Evolutionary conservation across 106 monocot species (phyloP).

Genomic region (Platanthera zijinensis): DNA sequence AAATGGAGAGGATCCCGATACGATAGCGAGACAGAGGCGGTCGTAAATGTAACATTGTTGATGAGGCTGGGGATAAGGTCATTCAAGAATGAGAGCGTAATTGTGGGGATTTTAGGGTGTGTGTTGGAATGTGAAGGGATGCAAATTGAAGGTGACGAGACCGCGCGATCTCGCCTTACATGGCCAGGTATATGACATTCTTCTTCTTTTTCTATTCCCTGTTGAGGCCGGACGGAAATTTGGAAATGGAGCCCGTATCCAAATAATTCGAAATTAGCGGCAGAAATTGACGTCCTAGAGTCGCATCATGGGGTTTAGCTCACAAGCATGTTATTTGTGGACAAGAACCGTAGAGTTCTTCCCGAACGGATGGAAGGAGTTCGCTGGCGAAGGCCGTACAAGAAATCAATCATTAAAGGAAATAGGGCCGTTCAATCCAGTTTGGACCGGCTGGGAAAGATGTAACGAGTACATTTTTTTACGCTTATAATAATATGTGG

Average conservation of each 20-base stretch:
- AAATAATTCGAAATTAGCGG: conserved; percentile 21
- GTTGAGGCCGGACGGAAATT: too few relatives aligned
- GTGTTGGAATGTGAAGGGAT: conserved; percentile 33
- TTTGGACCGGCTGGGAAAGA: too few relatives aligned
- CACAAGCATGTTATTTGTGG: conserved; percentile 77
- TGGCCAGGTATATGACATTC: conserved; percentile 41
- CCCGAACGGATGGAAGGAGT: conserved; percentile 66
- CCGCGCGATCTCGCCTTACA: conserved; percentile 30
- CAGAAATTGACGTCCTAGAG: conserved; percentile 51
- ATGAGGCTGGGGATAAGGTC: not conserved
- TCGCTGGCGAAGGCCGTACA: conserved; percentile 37
- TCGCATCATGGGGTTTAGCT: conserved; percentile 73
- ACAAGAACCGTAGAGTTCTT: conserved; percentile 84
- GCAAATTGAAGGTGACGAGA: conserved; percentile 23
- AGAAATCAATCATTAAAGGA: too few relatives aligned
- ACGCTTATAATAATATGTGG: too few relatives aligned
- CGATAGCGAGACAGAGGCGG: too few relatives aligned
- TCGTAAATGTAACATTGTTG: not conserved
- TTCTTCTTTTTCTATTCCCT: not conserved
- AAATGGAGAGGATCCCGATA: too few relatives aligned
- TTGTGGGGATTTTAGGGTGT: conserved; percentile 23
- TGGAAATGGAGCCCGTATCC: too few relatives aligned
- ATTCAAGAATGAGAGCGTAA: conserved; percentile 7
- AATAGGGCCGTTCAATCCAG: too few relatives aligned
- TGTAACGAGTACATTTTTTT: too few relatives aligned